Evolutionary conservation across 73 alveolate genomes (phyloP), one percentile per base, ranked within the genome.

Genomic region (Symbiodinium natans): DNA sequence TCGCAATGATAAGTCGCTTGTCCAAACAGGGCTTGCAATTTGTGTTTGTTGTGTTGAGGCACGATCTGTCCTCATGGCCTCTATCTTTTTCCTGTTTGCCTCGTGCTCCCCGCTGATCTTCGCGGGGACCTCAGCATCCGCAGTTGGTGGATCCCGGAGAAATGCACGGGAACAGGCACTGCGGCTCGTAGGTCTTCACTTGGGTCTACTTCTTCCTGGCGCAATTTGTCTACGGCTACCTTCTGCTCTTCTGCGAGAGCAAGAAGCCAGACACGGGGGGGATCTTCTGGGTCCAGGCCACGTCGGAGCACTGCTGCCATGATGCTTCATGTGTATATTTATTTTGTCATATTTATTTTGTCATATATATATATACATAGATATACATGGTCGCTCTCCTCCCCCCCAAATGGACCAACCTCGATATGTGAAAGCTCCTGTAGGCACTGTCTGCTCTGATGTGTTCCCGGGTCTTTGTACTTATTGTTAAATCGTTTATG

Each of bases 141-240:
- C 41, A 13, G 80, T 75, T 9, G 86, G 9, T 19, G 63, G 7
- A 3, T 13, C 59, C 21, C 11, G 10, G 38, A 19, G 15, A 63
- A 39, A 39, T 82, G 48, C n/a, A 29, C 29, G n/a, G 46, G 9
- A 27, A 11, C 6, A 15, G 46, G 43, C 86, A 10, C 19, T 75
- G 46, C 86, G 19, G 19, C 19, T 19, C 71, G 10, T 38, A 90
- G 97, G 97, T 90, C 88, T 90, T 90, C 48, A 90, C 97, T 31
- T 90, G 97, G 97, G 80, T 90, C 56, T 90, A 90, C 88, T 90
- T 90, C 88, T 90, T 90, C 88, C 68, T 90, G 89, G 97, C 97
- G 13, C 97, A 90, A 40, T 90, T 90, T 38, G 97, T 90, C 27
- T 90, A 59, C 54, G 94, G 97, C 56, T 90, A 90, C 77, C 25